A percentile compares a stretch with the other conserved stretches of the same genome.
Evolutionary conservation across 768 basidiomycete species (phyloP).

Genomic region (Suillus americanus): DNA sequence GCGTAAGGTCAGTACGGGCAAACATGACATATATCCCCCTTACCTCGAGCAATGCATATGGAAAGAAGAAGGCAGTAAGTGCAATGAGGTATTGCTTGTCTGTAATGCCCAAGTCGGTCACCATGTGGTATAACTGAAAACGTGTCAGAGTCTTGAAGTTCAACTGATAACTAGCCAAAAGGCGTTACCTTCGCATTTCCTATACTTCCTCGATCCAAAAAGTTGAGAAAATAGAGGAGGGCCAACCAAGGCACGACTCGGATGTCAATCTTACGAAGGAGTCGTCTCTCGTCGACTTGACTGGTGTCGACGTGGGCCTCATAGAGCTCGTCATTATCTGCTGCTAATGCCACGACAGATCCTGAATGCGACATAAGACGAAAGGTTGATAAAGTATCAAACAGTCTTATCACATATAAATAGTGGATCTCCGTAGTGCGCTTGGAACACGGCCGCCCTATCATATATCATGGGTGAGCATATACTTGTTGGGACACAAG

Average conservation of each 20-base stretch:
- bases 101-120: constrained; percentile 53
- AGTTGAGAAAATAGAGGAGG: constrained; percentile 73
- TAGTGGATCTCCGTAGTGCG: background rate
- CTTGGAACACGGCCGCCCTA: background rate
- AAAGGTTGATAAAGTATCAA: background rate
- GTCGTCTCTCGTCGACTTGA: constrained; percentile 50
- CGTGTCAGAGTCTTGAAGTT: background rate
- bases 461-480: background rate
- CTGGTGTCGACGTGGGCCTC: constrained; percentile 53
- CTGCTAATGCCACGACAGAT: background rate
- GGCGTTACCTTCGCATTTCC: constrained; percentile 68
- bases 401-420: background rate
- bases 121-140: constrained; percentile 57
- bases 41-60: constrained; percentile 71
- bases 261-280: constrained; percentile 61
- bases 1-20: background rate
- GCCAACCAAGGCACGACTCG: constrained; percentile 76
- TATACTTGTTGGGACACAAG: too few species aligned
- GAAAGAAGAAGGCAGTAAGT: constrained; percentile 75
- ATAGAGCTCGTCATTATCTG: constrained; percentile 30
- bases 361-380: background rate
- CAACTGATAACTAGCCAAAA: background rate
- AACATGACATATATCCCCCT: constrained; percentile 10
- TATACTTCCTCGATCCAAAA: constrained; percentile 61
- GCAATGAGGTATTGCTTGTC: constrained; percentile 69